Percentiles rank a stretch among this genome's conserved stretches.
These are phyloP conservation scores for Hamigera avellanea DNA, from an alignment of 495 filamentous ascomycete species.

Conservation along the genomic window DNA sequence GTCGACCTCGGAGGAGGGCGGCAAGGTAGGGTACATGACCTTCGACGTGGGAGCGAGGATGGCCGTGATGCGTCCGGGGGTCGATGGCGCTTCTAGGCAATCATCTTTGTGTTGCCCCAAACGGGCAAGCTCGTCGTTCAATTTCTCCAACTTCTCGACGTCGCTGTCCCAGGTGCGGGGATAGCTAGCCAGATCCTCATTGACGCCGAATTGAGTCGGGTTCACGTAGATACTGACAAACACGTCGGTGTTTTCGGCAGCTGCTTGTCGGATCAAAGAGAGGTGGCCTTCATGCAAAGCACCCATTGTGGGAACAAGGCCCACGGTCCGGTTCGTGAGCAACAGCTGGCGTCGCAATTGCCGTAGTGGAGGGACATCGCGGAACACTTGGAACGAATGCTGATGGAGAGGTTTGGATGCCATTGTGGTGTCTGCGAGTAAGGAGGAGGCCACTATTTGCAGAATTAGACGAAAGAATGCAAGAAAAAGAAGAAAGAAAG, in stretches of 20 bases:
- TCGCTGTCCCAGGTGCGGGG: constrained; percentile 85
- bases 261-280: constrained; percentile 76
- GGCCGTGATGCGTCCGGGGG: constrained; percentile 56
- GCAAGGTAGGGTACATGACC: constrained; percentile 78
- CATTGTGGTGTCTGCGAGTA: constrained; percentile 15
- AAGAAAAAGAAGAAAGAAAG: constrained; percentile 4
- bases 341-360: constrained; percentile 57
- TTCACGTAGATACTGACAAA: constrained; percentile 92
- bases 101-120: constrained; percentile 27
- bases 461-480: constrained; percentile 6
- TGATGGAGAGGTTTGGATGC: constrained; percentile 13
- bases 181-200: constrained; percentile 79
- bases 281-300: constrained; percentile 88
- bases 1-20: constrained; percentile 67
- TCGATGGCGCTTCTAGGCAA: constrained; percentile 5
- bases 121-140: constrained; percentile 60
- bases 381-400: constrained; percentile 55
- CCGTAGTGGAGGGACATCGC: constrained; percentile 59
- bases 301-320: constrained; percentile 93
- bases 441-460: constrained; percentile 16
- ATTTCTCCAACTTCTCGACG: constrained; percentile 44
- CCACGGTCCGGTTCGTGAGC: constrained; percentile 59
- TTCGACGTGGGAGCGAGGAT: constrained; percentile 75
- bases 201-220: constrained; percentile 87
- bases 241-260: constrained; percentile 69